Conservation (phyloP, 106 monocot genomes). For the Amphibolis antarctica region DNA sequence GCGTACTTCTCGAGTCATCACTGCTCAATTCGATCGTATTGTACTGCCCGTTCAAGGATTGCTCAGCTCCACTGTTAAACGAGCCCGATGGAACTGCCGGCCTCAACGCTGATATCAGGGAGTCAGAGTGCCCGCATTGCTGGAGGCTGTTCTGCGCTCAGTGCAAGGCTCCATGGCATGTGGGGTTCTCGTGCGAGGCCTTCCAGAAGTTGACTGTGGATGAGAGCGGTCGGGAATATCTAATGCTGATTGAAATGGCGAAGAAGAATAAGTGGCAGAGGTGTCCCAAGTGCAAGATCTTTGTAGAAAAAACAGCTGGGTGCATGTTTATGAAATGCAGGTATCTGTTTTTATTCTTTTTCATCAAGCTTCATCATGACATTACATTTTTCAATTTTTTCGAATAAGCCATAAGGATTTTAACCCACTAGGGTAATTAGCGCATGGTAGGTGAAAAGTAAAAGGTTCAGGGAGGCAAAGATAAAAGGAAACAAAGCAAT, state of each 20-base stretch:
- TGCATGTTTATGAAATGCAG: conserved; percentile 59
- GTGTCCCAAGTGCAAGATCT: conserved; percentile 50
- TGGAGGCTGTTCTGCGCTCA: conserved; percentile 47
- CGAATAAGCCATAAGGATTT: too few relatives aligned
- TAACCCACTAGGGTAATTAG: too few relatives aligned
- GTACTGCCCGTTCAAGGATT: conserved; percentile 67
- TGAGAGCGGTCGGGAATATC: conserved; percentile 39
- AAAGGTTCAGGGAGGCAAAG: too few relatives aligned
- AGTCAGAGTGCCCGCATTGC: conserved; percentile 61
- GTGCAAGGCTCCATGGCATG: conserved; percentile 61
- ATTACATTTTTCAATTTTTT: too few relatives aligned
- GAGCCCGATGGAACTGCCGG: background rate
- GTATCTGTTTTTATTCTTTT: conserved; percentile 1
- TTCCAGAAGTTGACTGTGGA: conserved; percentile 27
- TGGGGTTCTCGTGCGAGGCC: conserved; percentile 25
- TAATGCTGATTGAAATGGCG: conserved; percentile 35
- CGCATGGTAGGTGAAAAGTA: too few relatives aligned
- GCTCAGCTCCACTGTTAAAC: conserved; percentile 46
- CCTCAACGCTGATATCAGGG: conserved; percentile 7
- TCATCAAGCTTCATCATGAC: background rate
- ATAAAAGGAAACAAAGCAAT: too few relatives aligned
- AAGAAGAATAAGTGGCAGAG: conserved; percentile 36
- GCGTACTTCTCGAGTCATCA: conserved; percentile 25
- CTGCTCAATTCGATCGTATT: conserved; percentile 21
- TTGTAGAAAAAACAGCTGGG: conserved; percentile 43